These are phyloP conservation scores for Dittrichia graveolens DNA, from an alignment of 129 eudicot genomes.

Conservation along the genomic window DNA sequence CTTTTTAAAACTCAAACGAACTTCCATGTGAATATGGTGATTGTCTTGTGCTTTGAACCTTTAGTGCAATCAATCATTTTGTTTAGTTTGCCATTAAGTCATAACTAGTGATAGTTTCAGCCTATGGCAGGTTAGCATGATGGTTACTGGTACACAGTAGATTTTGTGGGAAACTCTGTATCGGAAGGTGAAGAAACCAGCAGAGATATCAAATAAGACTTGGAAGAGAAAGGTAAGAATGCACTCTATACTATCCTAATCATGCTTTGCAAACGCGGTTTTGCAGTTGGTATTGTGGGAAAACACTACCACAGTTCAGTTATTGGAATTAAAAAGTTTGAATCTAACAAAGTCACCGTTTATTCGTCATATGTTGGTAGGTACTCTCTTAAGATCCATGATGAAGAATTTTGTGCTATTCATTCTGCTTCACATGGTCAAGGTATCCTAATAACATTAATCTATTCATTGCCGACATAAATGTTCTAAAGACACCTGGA, in stretches of 20 bases:
- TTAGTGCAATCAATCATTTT: slow-evolving; percentile 8
- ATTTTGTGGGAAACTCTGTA: background rate
- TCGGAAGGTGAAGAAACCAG: background rate
- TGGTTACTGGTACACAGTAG: background rate
- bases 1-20: background rate
- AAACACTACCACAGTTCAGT: background rate
- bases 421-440: background rate
- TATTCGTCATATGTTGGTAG: background rate
- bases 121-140: background rate
- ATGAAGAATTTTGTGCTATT: background rate
- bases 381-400: background rate
- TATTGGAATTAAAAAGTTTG: background rate
- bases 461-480: too few relatives aligned
- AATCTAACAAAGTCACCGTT: background rate
- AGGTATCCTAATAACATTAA: background rate
- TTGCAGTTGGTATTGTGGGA: background rate
- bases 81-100: background rate
- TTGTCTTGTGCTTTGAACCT: background rate
- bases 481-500: too few relatives aligned
- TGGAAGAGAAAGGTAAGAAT: background rate
- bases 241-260: slow-evolving; percentile 12
- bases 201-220: background rate
- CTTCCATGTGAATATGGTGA: background rate
- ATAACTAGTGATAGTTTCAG: background rate
- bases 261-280: background rate